Percentiles rank a stretch among this genome's conserved stretches.
These are phyloP conservation scores for Heliosperma pusillum DNA, from an alignment of 148 eudicot species.

Conservation along the genomic window DNA sequence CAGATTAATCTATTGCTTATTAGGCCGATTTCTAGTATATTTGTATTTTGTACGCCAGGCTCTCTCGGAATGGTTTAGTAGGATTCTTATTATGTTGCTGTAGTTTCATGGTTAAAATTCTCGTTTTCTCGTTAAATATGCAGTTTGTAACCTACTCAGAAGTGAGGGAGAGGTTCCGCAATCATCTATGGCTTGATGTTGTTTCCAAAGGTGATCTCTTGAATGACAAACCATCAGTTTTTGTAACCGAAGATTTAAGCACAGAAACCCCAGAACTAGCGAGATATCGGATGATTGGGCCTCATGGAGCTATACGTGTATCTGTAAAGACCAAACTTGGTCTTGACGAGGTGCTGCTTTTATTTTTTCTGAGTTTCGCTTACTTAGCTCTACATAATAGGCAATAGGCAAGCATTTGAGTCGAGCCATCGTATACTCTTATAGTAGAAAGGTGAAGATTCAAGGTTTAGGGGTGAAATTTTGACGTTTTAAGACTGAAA, in stretches of 20 bases:
- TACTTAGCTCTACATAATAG: neutral
- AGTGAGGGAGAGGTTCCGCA: conserved; percentile 55
- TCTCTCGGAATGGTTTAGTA: neutral
- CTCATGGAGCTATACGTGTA: conserved; percentile 75
- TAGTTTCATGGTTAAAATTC: neutral
- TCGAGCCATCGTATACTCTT: neutral
- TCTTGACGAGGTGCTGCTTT: conserved; percentile 59
- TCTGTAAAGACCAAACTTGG: conserved; percentile 71
- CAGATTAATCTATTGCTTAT: neutral
- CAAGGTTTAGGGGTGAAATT: neutral
- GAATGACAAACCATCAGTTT: conserved; percentile 49
- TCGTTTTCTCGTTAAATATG: conserved; percentile 21
- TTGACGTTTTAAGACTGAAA: too few species aligned
- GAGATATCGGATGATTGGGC: conserved; percentile 67
- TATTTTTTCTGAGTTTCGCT: neutral
- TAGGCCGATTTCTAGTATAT: neutral
- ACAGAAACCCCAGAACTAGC: conserved; percentile 52
- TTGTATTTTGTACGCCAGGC: neutral
- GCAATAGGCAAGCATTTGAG: neutral
- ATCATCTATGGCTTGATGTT: conserved; percentile 96
- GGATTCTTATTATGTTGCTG: neutral
- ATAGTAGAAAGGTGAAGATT: neutral
- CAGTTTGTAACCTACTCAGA: conserved; percentile 87
- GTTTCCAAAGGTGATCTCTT: conserved; percentile 86
- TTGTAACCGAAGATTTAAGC: conserved; percentile 51